phyloP scores from a whole-genome alignment of 2,329 filamentous ascomycete genomes.

The Pezicula radicicola region DNA sequence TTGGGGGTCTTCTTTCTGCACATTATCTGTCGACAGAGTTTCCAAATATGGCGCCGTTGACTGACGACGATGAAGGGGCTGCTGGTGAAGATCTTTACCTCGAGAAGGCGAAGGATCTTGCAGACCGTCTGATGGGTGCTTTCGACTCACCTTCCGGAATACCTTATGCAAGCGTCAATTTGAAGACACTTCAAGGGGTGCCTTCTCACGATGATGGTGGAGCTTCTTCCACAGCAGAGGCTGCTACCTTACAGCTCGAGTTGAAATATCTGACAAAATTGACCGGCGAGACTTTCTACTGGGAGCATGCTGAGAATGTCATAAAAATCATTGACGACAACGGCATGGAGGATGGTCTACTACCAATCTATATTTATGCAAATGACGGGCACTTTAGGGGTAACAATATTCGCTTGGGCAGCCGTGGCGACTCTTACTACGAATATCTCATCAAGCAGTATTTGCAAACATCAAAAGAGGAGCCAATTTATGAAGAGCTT shows the following conservation, averaged over 20 bases:
- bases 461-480: constrained; percentile 83
- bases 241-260: constrained; percentile 88
- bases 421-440: constrained; percentile 95
- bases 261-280: constrained; percentile 96
- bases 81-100: constrained; percentile 89
- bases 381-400: constrained; percentile 76
- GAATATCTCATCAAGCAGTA: constrained; percentile 99
- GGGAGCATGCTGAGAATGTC: constrained; percentile 86
- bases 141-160: constrained; percentile 86
- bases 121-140: constrained; percentile 80
- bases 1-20: constrained; percentile 87
- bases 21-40: constrained; percentile 89
- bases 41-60: constrained; percentile 72
- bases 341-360: constrained; percentile 72
- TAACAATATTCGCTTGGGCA: constrained; percentile 85
- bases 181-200: constrained; percentile 73
- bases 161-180: constrained; percentile 86
- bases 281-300: constrained; percentile 88
- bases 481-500: constrained; percentile 84
- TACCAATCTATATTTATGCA: constrained; percentile 89
- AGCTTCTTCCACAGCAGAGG: constrained; percentile 90
- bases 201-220: constrained; percentile 81
- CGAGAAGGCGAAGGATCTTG: constrained; percentile 92
- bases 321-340: constrained; percentile 90
- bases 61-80: constrained; percentile 67